Evolutionary conservation across 768 basidiomycete genomes (phyloP).

Genomic region (Mycena vitilis): DNA sequence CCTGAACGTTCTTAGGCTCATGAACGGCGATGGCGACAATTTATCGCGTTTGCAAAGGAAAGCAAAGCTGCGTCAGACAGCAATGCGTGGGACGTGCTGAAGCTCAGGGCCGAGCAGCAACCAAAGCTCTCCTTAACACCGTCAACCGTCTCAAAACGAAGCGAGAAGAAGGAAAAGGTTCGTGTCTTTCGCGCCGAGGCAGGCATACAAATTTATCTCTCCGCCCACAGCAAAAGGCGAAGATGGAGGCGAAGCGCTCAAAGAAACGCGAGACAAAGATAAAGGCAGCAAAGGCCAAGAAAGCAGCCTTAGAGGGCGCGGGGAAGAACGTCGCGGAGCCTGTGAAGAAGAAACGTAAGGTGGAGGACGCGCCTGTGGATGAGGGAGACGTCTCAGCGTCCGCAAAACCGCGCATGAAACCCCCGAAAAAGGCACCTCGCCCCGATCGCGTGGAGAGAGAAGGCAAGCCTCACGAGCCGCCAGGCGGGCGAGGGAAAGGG

Average conservation of each 20-base stretch:
- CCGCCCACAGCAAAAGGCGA: constrained; percentile 55
- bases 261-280: constrained; percentile 57
- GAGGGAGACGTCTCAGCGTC: background rate
- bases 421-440: constrained; percentile 29
- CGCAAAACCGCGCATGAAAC: background rate
- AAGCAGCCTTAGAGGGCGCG: constrained; percentile 28
- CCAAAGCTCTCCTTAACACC: constrained; percentile 40
- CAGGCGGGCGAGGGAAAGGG: constrained; percentile 28
- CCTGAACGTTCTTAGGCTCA: constrained; percentile 61
- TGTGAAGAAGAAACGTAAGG: constrained; percentile 36
- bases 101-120: constrained; percentile 42
- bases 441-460: constrained; percentile 26
- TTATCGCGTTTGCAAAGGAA: constrained; percentile 60
- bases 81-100: constrained; percentile 62
- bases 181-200: constrained; percentile 27
- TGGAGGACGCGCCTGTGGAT: constrained; percentile 18
- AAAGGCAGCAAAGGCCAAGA: constrained; percentile 52
- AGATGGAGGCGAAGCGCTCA: constrained; percentile 58
- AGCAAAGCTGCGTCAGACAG: constrained; percentile 52
- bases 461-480: constrained; percentile 26
- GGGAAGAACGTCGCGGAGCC: constrained; percentile 11
- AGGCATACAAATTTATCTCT: background rate
- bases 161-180: constrained; percentile 66
- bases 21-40: constrained; percentile 56
- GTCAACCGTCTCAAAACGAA: constrained; percentile 63